phyloP scores from a whole-genome alignment of 2,329 filamentous ascomycete species.

The Colletotrichum spaethianum region DNA sequence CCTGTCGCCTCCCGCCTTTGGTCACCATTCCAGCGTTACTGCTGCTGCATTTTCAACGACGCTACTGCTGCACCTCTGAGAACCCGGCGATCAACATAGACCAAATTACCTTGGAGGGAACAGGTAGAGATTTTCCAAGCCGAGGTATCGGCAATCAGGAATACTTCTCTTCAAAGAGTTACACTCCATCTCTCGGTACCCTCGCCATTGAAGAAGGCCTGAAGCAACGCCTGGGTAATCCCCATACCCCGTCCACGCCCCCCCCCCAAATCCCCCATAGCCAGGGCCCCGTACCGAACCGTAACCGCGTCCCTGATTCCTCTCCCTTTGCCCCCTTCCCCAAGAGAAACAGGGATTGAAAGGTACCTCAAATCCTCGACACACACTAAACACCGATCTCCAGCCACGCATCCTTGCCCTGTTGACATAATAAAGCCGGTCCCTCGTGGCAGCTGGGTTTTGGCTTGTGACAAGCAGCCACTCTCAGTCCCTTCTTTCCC shows the following conservation, averaged over 20 bases:
- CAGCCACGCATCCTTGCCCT: slow-evolving; percentile 18
- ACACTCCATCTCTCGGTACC: not conserved
- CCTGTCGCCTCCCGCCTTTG: not conserved
- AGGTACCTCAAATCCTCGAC: not conserved
- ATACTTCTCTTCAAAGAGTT: not conserved
- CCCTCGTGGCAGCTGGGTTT: slow-evolving; percentile 32
- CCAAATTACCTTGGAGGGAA: not conserved
- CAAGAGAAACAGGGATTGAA: not conserved
- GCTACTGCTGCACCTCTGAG: not conserved
- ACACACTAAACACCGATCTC: not conserved
- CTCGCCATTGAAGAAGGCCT: not conserved
- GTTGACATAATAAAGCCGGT: slow-evolving; percentile 31
- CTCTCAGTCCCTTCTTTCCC: not conserved
- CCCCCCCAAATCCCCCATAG: slow-evolving; percentile 3
- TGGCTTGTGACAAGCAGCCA: slow-evolving; percentile 41
- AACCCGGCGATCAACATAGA: not conserved
- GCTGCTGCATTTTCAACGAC: not conserved
- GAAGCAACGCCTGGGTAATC: not conserved
- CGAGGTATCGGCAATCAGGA: not conserved
- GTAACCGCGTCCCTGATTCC: slow-evolving; percentile 6
- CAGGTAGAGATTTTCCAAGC: not conserved
- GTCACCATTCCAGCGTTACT: not conserved
- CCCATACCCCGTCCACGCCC: not conserved
- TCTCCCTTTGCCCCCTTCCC: not conserved
- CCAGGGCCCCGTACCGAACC: slow-evolving; percentile 8